phyloP scores from a whole-genome alignment of 305 asterid genomes.

The Fraxinus albicans region DNA sequence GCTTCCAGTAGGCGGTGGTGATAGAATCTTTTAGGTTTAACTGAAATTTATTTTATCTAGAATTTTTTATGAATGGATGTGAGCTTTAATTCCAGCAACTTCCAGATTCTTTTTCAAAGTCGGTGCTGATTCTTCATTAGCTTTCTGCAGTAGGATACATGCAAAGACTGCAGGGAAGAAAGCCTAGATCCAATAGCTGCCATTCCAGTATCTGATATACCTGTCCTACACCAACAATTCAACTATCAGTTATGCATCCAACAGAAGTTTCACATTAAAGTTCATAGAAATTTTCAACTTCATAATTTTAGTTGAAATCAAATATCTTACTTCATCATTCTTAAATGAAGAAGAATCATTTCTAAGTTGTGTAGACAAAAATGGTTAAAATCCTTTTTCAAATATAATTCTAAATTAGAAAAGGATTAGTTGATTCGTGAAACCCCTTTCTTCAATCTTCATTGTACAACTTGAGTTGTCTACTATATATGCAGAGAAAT shows the following conservation, averaged over 20 bases:
- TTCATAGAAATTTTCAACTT: neutral
- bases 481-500: neutral
- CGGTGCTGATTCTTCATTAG: too few species aligned
- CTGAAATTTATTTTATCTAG: too few species aligned
- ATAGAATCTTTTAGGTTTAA: too few species aligned
- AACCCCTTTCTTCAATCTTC: neutral
- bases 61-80: too few species aligned
- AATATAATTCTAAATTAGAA: neutral
- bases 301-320: neutral
- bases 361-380: neutral
- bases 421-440: neutral
- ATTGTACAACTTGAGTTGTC: neutral
- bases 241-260: neutral
- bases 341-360: neutral
- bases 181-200: constrained; percentile 38
- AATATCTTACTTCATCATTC: neutral
- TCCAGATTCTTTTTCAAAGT: too few species aligned
- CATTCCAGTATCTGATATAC: constrained; percentile 46
- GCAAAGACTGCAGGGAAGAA: constrained; percentile 42
- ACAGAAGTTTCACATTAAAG: neutral
- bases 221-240: constrained; percentile 24
- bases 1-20: too few species aligned
- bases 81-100: too few species aligned
- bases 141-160: constrained; percentile 49
- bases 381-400: neutral